Evolutionary conservation across 139 green algal genomes (phyloP).

Genomic region (Volvox reticuliferus): DNA sequence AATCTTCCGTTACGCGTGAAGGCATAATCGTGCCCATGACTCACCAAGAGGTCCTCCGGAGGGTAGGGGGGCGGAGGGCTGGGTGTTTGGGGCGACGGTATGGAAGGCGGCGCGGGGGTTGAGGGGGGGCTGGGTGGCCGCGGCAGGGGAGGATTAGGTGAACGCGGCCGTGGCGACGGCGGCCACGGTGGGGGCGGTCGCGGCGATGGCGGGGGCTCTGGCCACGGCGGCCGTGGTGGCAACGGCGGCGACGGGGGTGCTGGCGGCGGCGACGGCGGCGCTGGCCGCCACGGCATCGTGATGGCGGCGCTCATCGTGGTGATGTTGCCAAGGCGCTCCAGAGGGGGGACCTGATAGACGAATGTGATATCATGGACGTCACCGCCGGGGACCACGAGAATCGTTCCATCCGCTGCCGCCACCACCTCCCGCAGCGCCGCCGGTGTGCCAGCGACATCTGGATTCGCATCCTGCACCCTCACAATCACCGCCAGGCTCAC

Average conservation of each 20-base stretch:
- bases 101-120: background rate
- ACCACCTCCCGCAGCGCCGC: background rate
- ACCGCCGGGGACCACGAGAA: background rate
- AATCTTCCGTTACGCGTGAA: too few species aligned
- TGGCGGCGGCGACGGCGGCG: conserved; percentile 31
- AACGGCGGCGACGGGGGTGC: background rate
- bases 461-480: conserved; percentile 1
- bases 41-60: background rate
- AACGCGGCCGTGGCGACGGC: background rate
- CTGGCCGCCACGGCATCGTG: background rate
- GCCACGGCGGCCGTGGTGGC: background rate
- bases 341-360: background rate
- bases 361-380: conserved; percentile 25
- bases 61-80: background rate
- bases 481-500: conserved; percentile 23
- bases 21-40: background rate
- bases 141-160: background rate
- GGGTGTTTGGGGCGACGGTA: background rate
- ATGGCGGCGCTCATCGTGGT: background rate
- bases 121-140: background rate
- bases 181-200: too few species aligned
- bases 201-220: background rate
- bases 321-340: background rate
- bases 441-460: conserved; percentile 8
- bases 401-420: background rate